Percentiles rank a stretch among this genome's conserved stretches.
Evolutionary conservation across 352 stramenopile genomes (phyloP).

Genomic region (Phytopythium boreale): DNA sequence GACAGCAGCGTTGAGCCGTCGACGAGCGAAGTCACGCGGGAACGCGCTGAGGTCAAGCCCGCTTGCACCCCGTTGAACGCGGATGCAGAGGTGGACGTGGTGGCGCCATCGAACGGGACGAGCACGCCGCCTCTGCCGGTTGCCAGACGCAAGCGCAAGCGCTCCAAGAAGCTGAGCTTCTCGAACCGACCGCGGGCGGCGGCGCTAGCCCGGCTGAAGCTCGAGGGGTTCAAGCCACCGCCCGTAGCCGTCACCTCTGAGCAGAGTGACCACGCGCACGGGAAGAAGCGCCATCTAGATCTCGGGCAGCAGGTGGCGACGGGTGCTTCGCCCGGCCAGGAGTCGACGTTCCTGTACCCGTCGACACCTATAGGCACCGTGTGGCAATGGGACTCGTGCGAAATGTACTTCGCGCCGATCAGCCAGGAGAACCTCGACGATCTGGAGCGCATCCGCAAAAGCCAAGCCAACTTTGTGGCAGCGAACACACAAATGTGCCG

Average conservation of each 20-base stretch:
- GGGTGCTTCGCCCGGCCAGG: background rate
- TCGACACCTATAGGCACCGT: constrained; percentile 25
- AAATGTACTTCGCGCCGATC: constrained; percentile 55
- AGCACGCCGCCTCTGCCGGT: background rate
- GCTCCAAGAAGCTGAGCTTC: constrained; percentile 40
- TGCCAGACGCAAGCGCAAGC: constrained; percentile 33
- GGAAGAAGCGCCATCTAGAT: background rate
- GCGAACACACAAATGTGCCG: constrained; percentile 31
- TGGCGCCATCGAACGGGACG: background rate
- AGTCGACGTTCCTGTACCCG: constrained; percentile 26
- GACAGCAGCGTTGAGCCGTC: constrained; percentile 25
- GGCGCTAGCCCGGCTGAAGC: background rate
- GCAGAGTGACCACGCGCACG: background rate
- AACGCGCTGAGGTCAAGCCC: background rate
- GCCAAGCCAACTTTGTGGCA: constrained; percentile 50
- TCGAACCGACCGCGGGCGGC: constrained; percentile 13
- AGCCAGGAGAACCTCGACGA: constrained; percentile 52
- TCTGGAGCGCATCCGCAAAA: constrained; percentile 42
- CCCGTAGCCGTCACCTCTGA: background rate
- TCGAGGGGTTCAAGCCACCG: background rate
- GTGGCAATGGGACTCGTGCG: constrained; percentile 66
- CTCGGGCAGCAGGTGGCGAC: background rate
- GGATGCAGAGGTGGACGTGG: background rate
- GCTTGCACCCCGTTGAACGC: background rate
- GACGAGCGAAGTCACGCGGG: background rate